Evolutionary conservation across 1,284 basidiomycete species (phyloP).

Genomic region (Ceratobasidium sp.): DNA sequence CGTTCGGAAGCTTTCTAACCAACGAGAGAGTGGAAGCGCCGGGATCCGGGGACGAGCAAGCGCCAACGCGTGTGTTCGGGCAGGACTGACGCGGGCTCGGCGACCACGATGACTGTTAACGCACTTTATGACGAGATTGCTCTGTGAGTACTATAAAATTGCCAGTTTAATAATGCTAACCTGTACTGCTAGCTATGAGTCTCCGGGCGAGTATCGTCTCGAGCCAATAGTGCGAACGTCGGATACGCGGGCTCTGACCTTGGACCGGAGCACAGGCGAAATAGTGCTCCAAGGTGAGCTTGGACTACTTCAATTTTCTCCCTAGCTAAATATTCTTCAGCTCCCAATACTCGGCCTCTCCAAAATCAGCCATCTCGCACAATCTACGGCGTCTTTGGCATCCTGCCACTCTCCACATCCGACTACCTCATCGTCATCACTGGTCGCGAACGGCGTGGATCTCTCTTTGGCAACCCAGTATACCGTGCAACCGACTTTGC

Average conservation of each 20-base stretch:
- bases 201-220: slow-evolving; percentile 15
- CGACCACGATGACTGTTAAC: slow-evolving; percentile 7
- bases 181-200: background rate
- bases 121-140: slow-evolving; percentile 14
- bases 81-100: slow-evolving; percentile 5
- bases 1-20: no score
- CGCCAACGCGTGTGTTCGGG: slow-evolving; percentile 2
- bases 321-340: slow-evolving; percentile 22
- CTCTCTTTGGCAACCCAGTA: slow-evolving; percentile 85
- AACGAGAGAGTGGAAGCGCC: slow-evolving; percentile 2
- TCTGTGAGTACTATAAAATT: slow-evolving; percentile 14
- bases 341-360: slow-evolving; percentile 27
- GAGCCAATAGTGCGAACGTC: slow-evolving; percentile 14
- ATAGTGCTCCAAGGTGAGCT: slow-evolving; percentile 72
- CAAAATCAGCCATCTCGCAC: slow-evolving; percentile 46
- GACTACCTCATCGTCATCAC: slow-evolving; percentile 95
- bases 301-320: background rate
- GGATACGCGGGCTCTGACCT: slow-evolving; percentile 58
- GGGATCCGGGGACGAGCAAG: slow-evolving; percentile 5
- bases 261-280: slow-evolving; percentile 76
- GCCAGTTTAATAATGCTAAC: background rate
- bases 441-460: slow-evolving; percentile 80
- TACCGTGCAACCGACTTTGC: slow-evolving; percentile 93
- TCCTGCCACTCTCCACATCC: slow-evolving; percentile 86
- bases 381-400: slow-evolving; percentile 86